Base-by-base conservation (phyloP, 2,329 filamentous ascomycete genomes). In the Lizonia empirigonia region DNA sequence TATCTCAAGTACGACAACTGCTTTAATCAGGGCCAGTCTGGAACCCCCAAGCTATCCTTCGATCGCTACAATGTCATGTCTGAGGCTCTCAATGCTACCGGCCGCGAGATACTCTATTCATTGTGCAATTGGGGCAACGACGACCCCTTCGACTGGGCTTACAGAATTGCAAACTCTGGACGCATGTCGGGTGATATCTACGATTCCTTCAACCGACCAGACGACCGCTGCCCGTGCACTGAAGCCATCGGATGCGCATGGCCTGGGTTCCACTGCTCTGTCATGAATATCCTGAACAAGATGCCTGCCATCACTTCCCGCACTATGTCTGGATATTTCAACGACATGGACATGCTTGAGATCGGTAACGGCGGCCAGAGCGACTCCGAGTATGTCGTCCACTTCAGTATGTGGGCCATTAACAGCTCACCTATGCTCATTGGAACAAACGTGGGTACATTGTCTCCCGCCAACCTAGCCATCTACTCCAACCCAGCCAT, bases 91-190 rank as follows among this genome's bases (percentile, higher is more conserved):
- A 80, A 79, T 48, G 65, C 67, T 10, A 79, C 78, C 9, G 75
- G 72, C 1, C 68, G 77, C 10, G 69, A 73, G 1, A 78, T 80
- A 13, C 57, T 79, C 4, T 80, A 80, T 56, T 68, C 70, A 8
- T 67, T 80, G 59, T 80, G 77, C 62, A 77, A 81, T 48, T 83
- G 81, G 80, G 80, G 79, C 12, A 73, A 78, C 47, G 78, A 82
- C 30, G 74, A 76, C 24, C 77, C 66, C 1, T 69, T 53, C 68
- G 76, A 77, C 50, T 78, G 74, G 77, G 80, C 72, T 12, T 71
- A 75, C 19, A 75, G 74, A 13, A 78, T 80, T 24, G 69, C 76
- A 16, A 80, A 80, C 57, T 76, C 71, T 13, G 78, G 76, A 59
- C 68, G 78, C 10, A 78, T 77, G 58, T 71, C 71, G 23, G 78